Evolutionary conservation across 345 rosid genomes (phyloP).

Genomic region (Zanthoxylum bungeanum): DNA sequence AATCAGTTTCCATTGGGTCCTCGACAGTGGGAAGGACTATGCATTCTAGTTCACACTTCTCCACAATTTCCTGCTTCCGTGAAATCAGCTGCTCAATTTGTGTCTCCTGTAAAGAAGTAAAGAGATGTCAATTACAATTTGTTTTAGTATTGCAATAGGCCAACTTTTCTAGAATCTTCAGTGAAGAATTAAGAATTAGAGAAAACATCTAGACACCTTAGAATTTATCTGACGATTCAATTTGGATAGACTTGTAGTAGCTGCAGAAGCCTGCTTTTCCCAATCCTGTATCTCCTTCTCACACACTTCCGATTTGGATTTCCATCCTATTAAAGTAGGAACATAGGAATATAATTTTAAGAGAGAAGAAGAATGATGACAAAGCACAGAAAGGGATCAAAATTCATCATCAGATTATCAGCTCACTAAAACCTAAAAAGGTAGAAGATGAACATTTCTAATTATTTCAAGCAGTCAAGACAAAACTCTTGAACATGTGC

Average conservation of each 20-base stretch:
- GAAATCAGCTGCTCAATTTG: constrained; percentile 70
- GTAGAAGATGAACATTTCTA: background rate
- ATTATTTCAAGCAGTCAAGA: background rate
- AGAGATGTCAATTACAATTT: constrained; percentile 9
- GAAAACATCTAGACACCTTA: constrained; percentile 43
- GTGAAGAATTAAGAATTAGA: background rate
- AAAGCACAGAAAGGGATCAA: constrained; percentile 2
- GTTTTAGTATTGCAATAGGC: background rate
- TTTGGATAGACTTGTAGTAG: constrained; percentile 75
- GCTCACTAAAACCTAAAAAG: background rate
- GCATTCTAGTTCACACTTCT: constrained; percentile 82
- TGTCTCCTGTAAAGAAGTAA: constrained; percentile 52
- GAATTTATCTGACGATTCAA: constrained; percentile 73
- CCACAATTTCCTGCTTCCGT: constrained; percentile 68
- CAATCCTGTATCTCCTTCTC: constrained; percentile 86
- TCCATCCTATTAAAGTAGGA: constrained; percentile 58
- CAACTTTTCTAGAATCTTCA: constrained; percentile 6
- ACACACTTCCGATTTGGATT: constrained; percentile 79
- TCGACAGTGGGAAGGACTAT: constrained; percentile 64
- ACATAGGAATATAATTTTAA: constrained; percentile 7
- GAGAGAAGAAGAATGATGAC: background rate
- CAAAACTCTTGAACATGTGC: no score
- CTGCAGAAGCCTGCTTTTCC: constrained; percentile 83
- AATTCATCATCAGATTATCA: background rate
- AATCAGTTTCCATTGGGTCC: constrained; percentile 78